Evolutionary conservation across 306 rosid genomes (phyloP), one percentile per base, ranked within the genome.

Genomic region (Begonia peltatifolia): DNA sequence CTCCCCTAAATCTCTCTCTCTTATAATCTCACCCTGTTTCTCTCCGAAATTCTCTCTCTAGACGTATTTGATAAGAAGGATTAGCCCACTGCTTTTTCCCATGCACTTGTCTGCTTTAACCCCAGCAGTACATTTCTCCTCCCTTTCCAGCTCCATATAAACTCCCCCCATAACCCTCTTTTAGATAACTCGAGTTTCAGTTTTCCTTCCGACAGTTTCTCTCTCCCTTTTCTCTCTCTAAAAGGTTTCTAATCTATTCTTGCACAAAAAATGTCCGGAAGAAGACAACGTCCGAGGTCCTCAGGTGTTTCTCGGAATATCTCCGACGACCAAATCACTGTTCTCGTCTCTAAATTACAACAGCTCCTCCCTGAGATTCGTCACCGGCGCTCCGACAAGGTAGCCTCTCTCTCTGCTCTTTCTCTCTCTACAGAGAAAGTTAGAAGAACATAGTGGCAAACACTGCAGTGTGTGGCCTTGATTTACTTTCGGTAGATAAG

Each of bases 281-380:
- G 82, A 72, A 64, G 92, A 59, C 83, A 85, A 38, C 56, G 92
- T 46, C 72, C 97, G 12, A 76, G 87, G 66, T 94, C 83, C 62
- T 64, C 94, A 15, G 62, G 74, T 61, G 65, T 69, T 42, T 63
- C 90, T 5, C 14, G 35, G 10, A 76, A 89, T 62, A 90, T 90
- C 69, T 69, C 81, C 0, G 97, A 90, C 18, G 95, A 85, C 63
- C 97, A 90, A 78, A 90, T 90, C 75, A 69, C 73, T 46, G 97
- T 82, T 54, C 97, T 85, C 30, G 87, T 85, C 53, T 75, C 95
- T 55, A 90, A 83, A 77, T 70, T 90, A 70, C 95, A 83, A 51
- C 95, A 85, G 46, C 94, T 90, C 67, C 82, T 90, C 66, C 95
- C 97, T 12, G 95, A 90, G 80, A 78, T 90, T 76, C 95, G 94